Evolutionary conservation across 495 filamentous ascomycete species (phyloP).

Genomic region (Apodospora peruviana): DNA sequence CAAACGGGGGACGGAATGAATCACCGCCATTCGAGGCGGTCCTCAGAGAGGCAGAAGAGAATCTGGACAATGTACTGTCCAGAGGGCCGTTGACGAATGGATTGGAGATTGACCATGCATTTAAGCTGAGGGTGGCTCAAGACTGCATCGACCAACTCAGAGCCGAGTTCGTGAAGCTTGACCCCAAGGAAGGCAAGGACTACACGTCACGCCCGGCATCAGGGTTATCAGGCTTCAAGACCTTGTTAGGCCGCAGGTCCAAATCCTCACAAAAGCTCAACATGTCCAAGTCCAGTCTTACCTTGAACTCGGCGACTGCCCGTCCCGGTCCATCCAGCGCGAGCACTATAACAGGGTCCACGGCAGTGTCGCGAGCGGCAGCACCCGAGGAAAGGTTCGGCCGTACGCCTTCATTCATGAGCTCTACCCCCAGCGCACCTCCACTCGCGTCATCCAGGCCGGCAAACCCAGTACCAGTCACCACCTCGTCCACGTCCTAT

Average conservation of each 20-base stretch:
- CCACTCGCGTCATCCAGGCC: no score
- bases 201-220: not conserved
- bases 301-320: not conserved
- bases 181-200: not conserved
- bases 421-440: not conserved
- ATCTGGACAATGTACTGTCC: not conserved
- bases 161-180: not conserved
- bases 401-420: not conserved
- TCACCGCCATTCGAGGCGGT: not conserved
- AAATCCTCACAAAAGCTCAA: not conserved
- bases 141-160: not conserved
- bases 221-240: not conserved
- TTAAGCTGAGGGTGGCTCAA: not conserved
- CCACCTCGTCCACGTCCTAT: no score
- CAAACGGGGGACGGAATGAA: slow-evolving; percentile 2
- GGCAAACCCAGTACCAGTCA: not conserved
- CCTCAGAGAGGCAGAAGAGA: not conserved
- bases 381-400: not conserved
- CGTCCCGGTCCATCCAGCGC: not conserved
- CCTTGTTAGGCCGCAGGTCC: not conserved
- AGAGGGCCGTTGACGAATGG: not conserved
- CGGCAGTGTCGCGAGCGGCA: not conserved
- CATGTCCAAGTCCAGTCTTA: not conserved
- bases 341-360: not conserved
- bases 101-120: not conserved